Evolutionary conservation across 805 yeast species (phyloP).

Genomic region (Candida maltosa): DNA sequence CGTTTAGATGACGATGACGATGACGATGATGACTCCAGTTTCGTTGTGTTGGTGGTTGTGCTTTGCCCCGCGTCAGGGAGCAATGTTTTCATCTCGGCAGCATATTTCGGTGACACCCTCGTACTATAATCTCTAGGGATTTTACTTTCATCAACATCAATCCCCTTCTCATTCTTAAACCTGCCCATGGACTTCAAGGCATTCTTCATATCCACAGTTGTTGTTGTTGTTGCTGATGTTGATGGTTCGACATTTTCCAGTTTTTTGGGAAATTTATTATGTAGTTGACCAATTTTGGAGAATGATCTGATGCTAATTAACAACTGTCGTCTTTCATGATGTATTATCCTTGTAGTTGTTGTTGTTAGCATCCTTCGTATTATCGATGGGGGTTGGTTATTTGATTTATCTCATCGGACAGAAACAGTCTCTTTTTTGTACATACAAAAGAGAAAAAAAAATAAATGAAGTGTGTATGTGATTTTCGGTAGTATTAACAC

Average conservation of each 20-base stretch:
- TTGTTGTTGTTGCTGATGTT: too few relatives aligned
- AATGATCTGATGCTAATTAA: background rate
- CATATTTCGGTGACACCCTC: background rate
- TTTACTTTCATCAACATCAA: constrained; percentile 1
- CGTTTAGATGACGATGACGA: too few relatives aligned
- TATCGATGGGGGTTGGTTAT: too few relatives aligned
- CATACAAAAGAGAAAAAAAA: too few relatives aligned
- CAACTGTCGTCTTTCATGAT: background rate
- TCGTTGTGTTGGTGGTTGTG: background rate
- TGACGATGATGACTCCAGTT: too few relatives aligned
- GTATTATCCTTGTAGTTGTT: background rate
- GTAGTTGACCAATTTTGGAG: too few relatives aligned
- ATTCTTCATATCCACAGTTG: background rate
- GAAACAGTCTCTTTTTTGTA: too few relatives aligned
- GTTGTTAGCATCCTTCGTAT: too few relatives aligned
- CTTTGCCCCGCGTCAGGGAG: background rate
- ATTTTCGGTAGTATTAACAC: too few relatives aligned
- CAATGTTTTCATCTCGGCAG: background rate
- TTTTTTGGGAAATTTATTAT: background rate
- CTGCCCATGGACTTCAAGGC: background rate
- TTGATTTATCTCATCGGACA: too few relatives aligned
- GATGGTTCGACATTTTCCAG: background rate
- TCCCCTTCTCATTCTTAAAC: background rate
- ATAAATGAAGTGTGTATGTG: too few relatives aligned
- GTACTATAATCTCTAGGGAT: background rate